Conservation (phyloP, 2,329 filamentous ascomycete genomes). For the Emericellopsis cladophorae region DNA sequence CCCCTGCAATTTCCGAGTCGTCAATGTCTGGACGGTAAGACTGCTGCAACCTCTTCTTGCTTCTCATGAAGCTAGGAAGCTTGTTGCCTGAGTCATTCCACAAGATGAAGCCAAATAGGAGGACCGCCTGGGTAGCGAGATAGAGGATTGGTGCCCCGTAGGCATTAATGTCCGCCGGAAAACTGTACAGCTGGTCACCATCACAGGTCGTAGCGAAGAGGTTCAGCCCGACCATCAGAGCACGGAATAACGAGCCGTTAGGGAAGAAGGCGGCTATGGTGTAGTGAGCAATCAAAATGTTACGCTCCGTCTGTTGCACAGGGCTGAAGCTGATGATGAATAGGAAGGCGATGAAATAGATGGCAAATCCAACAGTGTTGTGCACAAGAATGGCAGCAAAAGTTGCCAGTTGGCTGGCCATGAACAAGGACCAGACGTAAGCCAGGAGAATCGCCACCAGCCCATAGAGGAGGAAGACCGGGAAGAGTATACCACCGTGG, state of each 20-base stretch:
- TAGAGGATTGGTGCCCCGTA: conserved; percentile 76
- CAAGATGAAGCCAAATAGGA: conserved; percentile 57
- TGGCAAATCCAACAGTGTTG: conserved; percentile 54
- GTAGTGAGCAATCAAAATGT: conserved; percentile 60
- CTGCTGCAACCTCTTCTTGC: conserved; percentile 14
- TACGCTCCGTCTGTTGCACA: conserved; percentile 50
- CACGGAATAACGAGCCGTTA: conserved; percentile 56
- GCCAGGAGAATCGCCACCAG: conserved; percentile 58
- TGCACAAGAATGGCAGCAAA: conserved; percentile 67
- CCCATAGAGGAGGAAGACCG: conserved; percentile 65
- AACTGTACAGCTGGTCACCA: conserved; percentile 42
- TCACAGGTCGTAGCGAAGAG: conserved; percentile 65
- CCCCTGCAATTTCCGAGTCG: conserved; percentile 51
- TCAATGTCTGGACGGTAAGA: conserved; percentile 4
- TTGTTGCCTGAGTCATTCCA: conserved; percentile 57
- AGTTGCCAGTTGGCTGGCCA: conserved; percentile 60
- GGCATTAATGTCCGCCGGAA: conserved; percentile 55
- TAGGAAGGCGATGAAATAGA: conserved; percentile 57
- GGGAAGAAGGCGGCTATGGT: conserved; percentile 59
- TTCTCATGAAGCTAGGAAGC: conserved; percentile 1
- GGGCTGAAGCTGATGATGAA: conserved; percentile 61
- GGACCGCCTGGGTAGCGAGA: conserved; percentile 53
- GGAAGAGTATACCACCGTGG: conserved; percentile 60
- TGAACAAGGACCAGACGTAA: conserved; percentile 66
- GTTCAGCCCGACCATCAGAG: conserved; percentile 63